Conservation (phyloP, 768 basidiomycete genomes). For the Lactarius psammicola region DNA sequence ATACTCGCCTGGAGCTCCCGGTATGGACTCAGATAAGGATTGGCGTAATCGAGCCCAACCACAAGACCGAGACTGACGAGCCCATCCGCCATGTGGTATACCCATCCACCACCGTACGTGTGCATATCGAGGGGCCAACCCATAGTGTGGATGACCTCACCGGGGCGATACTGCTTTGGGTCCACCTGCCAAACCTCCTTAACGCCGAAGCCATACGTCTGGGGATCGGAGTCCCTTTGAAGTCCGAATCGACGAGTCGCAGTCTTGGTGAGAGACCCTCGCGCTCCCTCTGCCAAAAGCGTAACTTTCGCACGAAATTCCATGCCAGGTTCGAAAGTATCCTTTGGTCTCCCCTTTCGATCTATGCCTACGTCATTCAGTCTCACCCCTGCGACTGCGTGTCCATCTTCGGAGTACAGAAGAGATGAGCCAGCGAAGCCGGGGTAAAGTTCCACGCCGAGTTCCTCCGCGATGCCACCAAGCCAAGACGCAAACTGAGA, state of each 20-base stretch:
- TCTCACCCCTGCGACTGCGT: slow-evolving; percentile 69
- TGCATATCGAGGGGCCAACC: slow-evolving; percentile 86
- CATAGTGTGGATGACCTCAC: slow-evolving; percentile 88
- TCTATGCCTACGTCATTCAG: slow-evolving; percentile 96
- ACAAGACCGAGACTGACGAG: slow-evolving; percentile 90
- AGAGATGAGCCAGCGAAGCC: slow-evolving; percentile 92
- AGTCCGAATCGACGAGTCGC: slow-evolving; percentile 73
- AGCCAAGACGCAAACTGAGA: slow-evolving; percentile 91
- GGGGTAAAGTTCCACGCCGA: slow-evolving; percentile 94
- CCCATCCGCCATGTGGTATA: slow-evolving; percentile 93
- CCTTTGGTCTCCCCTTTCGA: slow-evolving; percentile 69
- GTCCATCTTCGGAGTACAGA: slow-evolving; percentile 63
- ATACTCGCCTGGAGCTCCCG: slow-evolving; percentile 81
- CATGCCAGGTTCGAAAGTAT: slow-evolving; percentile 94
- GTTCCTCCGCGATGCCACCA: slow-evolving; percentile 74
- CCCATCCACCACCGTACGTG: slow-evolving; percentile 90
- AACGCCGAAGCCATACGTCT: slow-evolving; percentile 94
- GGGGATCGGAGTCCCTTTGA: slow-evolving; percentile 66
- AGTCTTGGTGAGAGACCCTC: slow-evolving; percentile 85
- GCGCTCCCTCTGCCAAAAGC: slow-evolving; percentile 91
- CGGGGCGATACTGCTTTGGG: slow-evolving; percentile 58
- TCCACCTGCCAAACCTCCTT: slow-evolving; percentile 98
- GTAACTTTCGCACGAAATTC: slow-evolving; percentile 91
- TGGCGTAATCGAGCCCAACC: slow-evolving; percentile 90
- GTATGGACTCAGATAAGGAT: slow-evolving; percentile 91